Percentiles rank a stretch among this genome's conserved stretches.
Evolutionary conservation across 2,329 filamentous ascomycete species (phyloP).

Genomic region (Monilinia fructigena): DNA sequence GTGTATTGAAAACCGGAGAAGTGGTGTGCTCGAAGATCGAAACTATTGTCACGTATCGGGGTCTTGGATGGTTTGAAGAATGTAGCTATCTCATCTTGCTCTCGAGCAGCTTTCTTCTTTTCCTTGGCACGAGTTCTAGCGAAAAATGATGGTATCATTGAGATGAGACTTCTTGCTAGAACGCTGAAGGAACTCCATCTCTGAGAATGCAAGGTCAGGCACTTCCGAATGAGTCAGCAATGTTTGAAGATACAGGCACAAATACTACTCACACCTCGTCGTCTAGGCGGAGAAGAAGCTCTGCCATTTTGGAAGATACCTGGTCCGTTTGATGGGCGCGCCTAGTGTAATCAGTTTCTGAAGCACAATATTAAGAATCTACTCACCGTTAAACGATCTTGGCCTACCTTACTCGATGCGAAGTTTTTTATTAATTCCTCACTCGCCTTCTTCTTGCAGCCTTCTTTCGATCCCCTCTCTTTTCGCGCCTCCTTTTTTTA

Average conservation of each 20-base stretch:
- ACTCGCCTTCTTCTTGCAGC: constrained; percentile 32
- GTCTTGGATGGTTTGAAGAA: constrained; percentile 35
- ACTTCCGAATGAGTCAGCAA: constrained; percentile 42
- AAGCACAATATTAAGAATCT: not conserved
- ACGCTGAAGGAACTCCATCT: constrained; percentile 48
- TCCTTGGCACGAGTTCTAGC: constrained; percentile 35
- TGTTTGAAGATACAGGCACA: not conserved
- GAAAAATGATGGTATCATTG: constrained; percentile 35
- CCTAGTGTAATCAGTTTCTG: constrained; percentile 36
- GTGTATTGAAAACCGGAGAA: constrained; percentile 4
- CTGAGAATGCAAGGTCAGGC: constrained; percentile 53
- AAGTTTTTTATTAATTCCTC: constrained; percentile 57
- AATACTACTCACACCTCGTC: constrained; percentile 41
- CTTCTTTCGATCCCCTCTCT: constrained; percentile 29
- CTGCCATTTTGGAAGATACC: constrained; percentile 50
- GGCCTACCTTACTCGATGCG: constrained; percentile 52
- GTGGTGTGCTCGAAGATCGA: constrained; percentile 16
- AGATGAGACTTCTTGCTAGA: constrained; percentile 26
- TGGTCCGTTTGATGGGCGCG: constrained; percentile 42
- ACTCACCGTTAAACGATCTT: constrained; percentile 53
- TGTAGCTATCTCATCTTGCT: constrained; percentile 35
- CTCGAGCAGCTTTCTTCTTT: constrained; percentile 27
- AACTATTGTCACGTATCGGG: constrained; percentile 25
- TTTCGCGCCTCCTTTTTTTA: constrained; percentile 26
- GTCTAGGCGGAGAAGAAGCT: constrained; percentile 40